Conservation (phyloP, 768 basidiomycete species). For the Pleurotus citrinopileatus region DNA sequence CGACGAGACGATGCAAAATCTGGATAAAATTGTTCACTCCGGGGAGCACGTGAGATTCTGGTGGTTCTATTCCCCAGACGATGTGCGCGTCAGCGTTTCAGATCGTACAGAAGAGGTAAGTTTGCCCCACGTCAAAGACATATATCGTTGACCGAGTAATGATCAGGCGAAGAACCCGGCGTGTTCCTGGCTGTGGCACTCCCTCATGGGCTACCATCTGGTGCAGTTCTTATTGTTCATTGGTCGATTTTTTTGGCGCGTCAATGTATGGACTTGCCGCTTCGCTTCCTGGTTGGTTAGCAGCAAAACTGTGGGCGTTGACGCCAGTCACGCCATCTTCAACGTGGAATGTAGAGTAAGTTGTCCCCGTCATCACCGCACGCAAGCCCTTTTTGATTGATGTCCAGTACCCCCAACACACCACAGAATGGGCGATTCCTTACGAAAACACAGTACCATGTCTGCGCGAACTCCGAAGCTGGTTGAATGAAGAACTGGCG, state of each 20-base stretch:
- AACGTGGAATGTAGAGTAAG: slow-evolving; percentile 91
- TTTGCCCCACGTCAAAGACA: slow-evolving; percentile 5
- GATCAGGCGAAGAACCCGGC: slow-evolving; percentile 49
- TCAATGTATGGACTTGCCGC: slow-evolving; percentile 64
- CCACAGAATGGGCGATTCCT: slow-evolving; percentile 94
- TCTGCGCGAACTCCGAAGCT: slow-evolving; percentile 66
- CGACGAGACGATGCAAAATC: slow-evolving; percentile 51
- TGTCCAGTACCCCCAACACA: slow-evolving; percentile 81
- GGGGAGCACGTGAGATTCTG: slow-evolving; percentile 90
- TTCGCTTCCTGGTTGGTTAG: slow-evolving; percentile 69
- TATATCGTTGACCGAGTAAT: background rate
- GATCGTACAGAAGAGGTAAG: slow-evolving; percentile 76
- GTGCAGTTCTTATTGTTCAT: slow-evolving; percentile 83
- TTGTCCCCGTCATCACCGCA: slow-evolving; percentile 12
- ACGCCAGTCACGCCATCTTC: slow-evolving; percentile 81
- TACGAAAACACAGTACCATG: slow-evolving; percentile 63
- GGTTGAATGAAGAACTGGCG: slow-evolving; percentile 64
- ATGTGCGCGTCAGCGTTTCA: slow-evolving; percentile 67
- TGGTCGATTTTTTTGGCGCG: slow-evolving; percentile 56
- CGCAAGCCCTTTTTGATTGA: slow-evolving; percentile 10
- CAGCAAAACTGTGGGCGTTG: slow-evolving; percentile 54
- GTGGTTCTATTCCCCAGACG: slow-evolving; percentile 88
- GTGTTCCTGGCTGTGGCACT: slow-evolving; percentile 67
- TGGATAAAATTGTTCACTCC: slow-evolving; percentile 55
- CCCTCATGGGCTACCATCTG: slow-evolving; percentile 74